Evolutionary conservation across 2,329 filamentous ascomycete species (phyloP), one percentile per base, ranked within the genome.

Genomic region (Leptoxyphium fumago): DNA sequence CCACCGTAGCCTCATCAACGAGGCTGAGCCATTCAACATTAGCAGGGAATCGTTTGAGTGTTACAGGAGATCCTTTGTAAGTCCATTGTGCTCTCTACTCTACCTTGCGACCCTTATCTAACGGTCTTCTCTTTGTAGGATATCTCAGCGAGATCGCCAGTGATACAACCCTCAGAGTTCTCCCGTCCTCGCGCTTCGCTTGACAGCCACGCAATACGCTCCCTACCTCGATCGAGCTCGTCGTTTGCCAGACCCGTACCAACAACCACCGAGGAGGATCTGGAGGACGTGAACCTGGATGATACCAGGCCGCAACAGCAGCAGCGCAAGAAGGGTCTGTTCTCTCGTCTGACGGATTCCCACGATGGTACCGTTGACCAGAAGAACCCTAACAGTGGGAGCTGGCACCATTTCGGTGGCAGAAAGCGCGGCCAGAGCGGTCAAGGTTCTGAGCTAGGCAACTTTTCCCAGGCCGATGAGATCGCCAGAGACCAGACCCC

Each of bases 21-120:
- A 94, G 49, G 88, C 87, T 54, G 89, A 96, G 60, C 87, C 83
- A 11, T 96, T 96, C 61, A 86, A 83, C 50, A 96, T 96, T 61
- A 94, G 88, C 32, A 77, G 89, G 56, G 91, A 96, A 66, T 95
- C 88, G 2, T 96, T 96, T 59, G 91, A 96, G 62, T 94, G 88
- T 2, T 96, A 96, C 66, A 75, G 91, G 50, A 79, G 91, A 56
- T 95, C 88, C 50, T 96, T 96, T 69, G 89, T 94, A 74, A 54
- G 82, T 71, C 11, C n/a, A n/a, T 32, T 38, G 26, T 13, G 32
- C 21, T 4, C 21, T 26, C 21, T 26, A 26, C 21, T 26, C 3
- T 26, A 26, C 3, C 7, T 26, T 26, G 21, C 21, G 21, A 26
- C 7, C 4, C 21, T 26, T 26, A 26, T 26, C 21, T 26, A 26